phyloP scores from a whole-genome alignment of 441 rosid genomes.

The Adansonia grandidieri region DNA sequence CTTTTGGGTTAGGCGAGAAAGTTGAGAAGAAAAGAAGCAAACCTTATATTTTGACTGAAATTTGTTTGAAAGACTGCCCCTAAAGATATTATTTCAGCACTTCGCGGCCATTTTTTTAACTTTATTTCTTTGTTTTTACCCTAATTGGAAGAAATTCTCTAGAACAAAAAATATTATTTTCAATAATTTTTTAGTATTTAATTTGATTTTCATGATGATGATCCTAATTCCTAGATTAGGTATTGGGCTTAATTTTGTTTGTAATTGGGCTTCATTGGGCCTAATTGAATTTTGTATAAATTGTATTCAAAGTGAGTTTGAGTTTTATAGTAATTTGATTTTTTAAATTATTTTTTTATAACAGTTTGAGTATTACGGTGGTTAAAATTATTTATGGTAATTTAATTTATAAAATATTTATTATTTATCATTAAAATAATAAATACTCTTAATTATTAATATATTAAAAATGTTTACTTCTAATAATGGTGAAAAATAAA shows the following conservation, averaged over 20 bases:
- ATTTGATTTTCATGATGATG: background rate
- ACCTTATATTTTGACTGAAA: background rate
- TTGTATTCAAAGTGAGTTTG: background rate
- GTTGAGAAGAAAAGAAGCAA: background rate
- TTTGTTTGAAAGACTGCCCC: background rate
- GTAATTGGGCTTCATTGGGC: background rate
- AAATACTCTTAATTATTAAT: no score
- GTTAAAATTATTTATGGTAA: no score
- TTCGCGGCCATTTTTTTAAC: background rate
- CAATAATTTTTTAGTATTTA: background rate
- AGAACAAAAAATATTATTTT: conserved; percentile 25
- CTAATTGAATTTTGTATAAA: background rate
- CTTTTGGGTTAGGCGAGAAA: background rate
- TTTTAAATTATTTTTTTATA: no score
- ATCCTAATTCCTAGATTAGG: background rate
- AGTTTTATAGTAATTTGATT: no score
- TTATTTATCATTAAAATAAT: no score
- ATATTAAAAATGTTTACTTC: no score
- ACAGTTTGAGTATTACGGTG: no score
- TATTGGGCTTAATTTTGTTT: no score
- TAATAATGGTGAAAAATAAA: no score
- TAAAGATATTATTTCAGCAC: background rate
- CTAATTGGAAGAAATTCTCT: background rate
- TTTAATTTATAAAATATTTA: no score
- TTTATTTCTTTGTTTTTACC: background rate